phyloP scores from a whole-genome alignment of 768 basidiomycete genomes.

The Rhizopogon roseolus region DNA sequence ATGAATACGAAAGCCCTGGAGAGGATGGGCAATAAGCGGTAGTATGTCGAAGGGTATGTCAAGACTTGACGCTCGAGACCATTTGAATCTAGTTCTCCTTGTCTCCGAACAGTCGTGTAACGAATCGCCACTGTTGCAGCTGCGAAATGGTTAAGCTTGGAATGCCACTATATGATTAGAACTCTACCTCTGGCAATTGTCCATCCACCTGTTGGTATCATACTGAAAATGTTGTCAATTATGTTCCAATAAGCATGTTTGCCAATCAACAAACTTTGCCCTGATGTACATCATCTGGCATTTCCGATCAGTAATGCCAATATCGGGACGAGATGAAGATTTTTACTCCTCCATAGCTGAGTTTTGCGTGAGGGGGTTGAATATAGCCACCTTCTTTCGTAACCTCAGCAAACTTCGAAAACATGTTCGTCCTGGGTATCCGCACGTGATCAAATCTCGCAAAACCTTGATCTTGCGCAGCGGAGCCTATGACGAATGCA shows the following conservation, averaged over 20 bases:
- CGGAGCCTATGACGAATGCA: conserved; percentile 35
- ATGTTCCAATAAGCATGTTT: not conserved
- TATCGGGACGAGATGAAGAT: not conserved
- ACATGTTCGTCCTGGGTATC: conserved; percentile 68
- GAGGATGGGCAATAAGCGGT: conserved; percentile 67
- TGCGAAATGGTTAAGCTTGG: conserved; percentile 11
- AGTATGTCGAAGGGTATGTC: conserved; percentile 67
- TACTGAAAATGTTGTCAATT: conserved; percentile 31
- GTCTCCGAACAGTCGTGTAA: conserved; percentile 68
- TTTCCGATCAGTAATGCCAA: not conserved
- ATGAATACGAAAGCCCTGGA: conserved; percentile 69
- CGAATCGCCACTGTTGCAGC: conserved; percentile 63
- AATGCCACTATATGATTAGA: not conserved
- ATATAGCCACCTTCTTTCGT: conserved; percentile 61
- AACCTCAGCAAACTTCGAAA: conserved; percentile 69
- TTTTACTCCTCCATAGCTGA: conserved; percentile 72
- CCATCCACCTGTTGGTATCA: conserved; percentile 63
- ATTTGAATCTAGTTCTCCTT: conserved; percentile 47
- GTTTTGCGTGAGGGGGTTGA: conserved; percentile 65
- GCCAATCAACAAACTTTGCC: conserved; percentile 37
- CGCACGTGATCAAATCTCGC: conserved; percentile 61
- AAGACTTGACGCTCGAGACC: conserved; percentile 66
- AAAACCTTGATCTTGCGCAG: conserved; percentile 62
- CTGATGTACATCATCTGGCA: conserved; percentile 71
- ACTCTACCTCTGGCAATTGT: conserved; percentile 55